These are phyloP conservation scores for Sporobolomyces pararoseus DNA, from an alignment of 768 basidiomycete species.

Conservation along the genomic window DNA sequence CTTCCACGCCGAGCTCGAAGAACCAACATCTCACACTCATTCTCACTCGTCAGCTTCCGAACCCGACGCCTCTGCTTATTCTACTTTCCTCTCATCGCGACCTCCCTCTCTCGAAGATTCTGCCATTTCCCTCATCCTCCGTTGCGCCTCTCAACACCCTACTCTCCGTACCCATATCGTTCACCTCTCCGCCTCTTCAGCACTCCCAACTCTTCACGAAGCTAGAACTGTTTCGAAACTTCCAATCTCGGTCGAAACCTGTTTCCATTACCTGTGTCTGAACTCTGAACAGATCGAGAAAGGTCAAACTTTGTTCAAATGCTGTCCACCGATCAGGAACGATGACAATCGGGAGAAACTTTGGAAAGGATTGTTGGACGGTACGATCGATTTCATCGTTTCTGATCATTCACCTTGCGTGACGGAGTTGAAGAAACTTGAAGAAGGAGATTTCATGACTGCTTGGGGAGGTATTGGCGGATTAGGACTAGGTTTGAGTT, in stretches of 20 bases:
- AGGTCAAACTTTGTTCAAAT: conserved; percentile 81
- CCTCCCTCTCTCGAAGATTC: conserved; percentile 73
- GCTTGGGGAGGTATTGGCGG: conserved; percentile 96
- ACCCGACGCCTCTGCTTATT: conserved; percentile 59
- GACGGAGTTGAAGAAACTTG: conserved; percentile 68
- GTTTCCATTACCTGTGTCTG: conserved; percentile 91
- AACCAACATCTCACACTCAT: conserved; percentile 25
- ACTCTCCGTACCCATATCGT: conserved; percentile 83
- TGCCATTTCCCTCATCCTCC: conserved; percentile 73
- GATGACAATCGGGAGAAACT: conserved; percentile 66
- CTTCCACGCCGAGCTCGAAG: conserved; percentile 82
- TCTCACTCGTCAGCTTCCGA: conserved; percentile 5
- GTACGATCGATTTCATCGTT: conserved; percentile 84
- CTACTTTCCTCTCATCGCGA: conserved; percentile 79
- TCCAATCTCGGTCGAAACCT: conserved; percentile 87
- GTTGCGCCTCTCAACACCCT: conserved; percentile 62
- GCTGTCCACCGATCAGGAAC: conserved; percentile 87
- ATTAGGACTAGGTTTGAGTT: conserved; percentile 79
- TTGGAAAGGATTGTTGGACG: conserved; percentile 76
- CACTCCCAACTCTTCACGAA: conserved; percentile 69
- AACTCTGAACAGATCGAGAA: conserved; percentile 67
- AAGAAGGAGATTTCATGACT: conserved; percentile 72
- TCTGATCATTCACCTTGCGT: conserved; percentile 76
- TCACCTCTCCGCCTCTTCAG: conserved; percentile 81
- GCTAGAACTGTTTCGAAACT: conserved; percentile 60